Conservation (phyloP, 495 filamentous ascomycete genomes). For the Penicillium angulare region DNA sequence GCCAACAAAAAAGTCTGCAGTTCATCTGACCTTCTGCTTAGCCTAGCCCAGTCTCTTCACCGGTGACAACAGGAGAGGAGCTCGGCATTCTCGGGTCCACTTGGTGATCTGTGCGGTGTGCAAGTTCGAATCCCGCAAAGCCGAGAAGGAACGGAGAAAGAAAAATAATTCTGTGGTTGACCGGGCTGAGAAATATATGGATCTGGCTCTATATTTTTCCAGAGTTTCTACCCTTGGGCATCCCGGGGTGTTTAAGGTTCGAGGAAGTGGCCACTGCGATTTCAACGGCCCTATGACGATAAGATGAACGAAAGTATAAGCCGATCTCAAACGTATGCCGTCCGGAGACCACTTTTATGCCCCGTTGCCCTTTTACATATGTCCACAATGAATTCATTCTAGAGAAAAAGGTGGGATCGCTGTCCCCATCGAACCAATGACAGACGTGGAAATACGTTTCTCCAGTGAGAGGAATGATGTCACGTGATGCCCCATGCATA, state of each 20-base stretch:
- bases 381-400: not conserved
- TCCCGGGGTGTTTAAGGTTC: no score
- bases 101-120: slow-evolving; percentile 5
- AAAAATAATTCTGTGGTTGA: not conserved
- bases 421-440: not conserved
- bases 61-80: slow-evolving; percentile 10
- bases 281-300: not conserved
- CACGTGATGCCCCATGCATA: not conserved
- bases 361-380: not conserved
- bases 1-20: not conserved
- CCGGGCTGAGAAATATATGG: not conserved
- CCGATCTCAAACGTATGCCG: not conserved
- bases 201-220: not conserved
- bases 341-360: not conserved
- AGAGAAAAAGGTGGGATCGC: not conserved
- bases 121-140: not conserved
- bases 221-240: no score
- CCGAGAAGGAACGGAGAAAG: not conserved
- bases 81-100: slow-evolving; percentile 10
- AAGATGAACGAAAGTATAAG: not conserved
- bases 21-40: not conserved
- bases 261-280: not conserved
- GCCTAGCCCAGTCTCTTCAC: slow-evolving; percentile 6
- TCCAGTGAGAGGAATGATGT: not conserved
- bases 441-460: not conserved